Conservation (phyloP, 345 rosid genomes). For the Stellera chamaejasme region DNA sequence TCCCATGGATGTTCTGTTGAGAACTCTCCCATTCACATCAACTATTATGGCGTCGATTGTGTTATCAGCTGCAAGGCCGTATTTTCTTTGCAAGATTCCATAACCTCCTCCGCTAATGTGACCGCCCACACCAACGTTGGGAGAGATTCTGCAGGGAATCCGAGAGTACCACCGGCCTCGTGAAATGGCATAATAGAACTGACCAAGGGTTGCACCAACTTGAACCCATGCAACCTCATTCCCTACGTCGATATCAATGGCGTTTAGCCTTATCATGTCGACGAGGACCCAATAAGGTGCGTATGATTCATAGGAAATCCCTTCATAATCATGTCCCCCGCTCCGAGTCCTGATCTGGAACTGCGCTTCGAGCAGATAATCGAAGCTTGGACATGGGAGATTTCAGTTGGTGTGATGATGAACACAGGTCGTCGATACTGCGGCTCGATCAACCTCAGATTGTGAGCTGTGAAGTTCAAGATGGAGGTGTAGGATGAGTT, state of each 20-base stretch:
- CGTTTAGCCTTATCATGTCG: constrained; percentile 50
- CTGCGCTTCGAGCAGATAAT: constrained; percentile 35
- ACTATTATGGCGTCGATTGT: too few relatives aligned
- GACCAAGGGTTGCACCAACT: constrained; percentile 63
- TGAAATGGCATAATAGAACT: constrained; percentile 40
- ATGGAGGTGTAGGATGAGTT: constrained; percentile 41
- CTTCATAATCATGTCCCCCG: constrained; percentile 85
- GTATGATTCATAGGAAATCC: constrained; percentile 15
- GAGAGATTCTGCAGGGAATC: constrained; percentile 41
- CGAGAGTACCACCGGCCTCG: constrained; percentile 39
- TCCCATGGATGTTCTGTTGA: too few relatives aligned
- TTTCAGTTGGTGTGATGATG: constrained; percentile 43
- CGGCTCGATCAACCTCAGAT: constrained; percentile 42
- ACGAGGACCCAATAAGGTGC: constrained; percentile 46
- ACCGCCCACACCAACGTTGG: too few relatives aligned
- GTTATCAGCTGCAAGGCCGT: too few relatives aligned
- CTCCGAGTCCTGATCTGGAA: constrained; percentile 51
- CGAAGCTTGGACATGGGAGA: constrained; percentile 56
- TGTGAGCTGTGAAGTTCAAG: constrained; percentile 38
- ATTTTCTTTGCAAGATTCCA: too few relatives aligned
- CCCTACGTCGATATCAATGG: constrained; percentile 33
- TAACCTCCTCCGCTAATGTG: too few relatives aligned
- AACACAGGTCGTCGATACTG: constrained; percentile 48
- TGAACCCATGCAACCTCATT: constrained; percentile 60
- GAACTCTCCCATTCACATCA: too few relatives aligned